Base-by-base conservation (phyloP, 257 asterid species). In the Scutellaria baicalensis region DNA sequence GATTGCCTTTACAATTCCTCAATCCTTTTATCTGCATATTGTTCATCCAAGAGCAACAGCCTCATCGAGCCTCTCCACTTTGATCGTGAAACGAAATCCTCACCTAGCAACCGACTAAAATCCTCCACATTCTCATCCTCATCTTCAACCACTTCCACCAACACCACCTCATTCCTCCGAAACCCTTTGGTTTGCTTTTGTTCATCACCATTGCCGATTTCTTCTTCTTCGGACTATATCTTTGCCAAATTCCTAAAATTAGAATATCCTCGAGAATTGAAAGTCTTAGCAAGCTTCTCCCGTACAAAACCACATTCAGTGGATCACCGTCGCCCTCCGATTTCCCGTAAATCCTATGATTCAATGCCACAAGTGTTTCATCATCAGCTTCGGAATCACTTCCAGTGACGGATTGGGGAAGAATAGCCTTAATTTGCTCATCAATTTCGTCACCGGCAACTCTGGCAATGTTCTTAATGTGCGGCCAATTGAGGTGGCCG, bases 401-500 rank as follows among this genome's bases (percentile, higher is more conserved):
- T 17, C 75, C 79, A 12, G 2, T 52, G 8, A 43, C 52, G 12
- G 79, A 65, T 44, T 27, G 57, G 20, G 86, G 84, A 49, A 87
- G 36, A 10, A 91, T 52, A 4, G 77, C 38, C 39, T 77, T 84
- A 10, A 87, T 11, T 42, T 83, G 72, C 4, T 79, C 84, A 12
- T 91, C 96, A n/a, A 93, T 74, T 50, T 93, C 99, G 49, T 93
- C 99, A 31, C 94, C 96, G 35, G 92, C 72, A 47, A 87, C 96
- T 72, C 97, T 91, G 58, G 96, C 93, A 39, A 91, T 85, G 83
- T 93, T 93, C 64, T 80, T 85, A 52, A 93, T 69, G 8, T 97
- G 95, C 13, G 99, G 97, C 99, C 99, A 91, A 75, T 91, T 93
- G 50, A 93, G 92, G 84, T 93, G 97, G 47, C 97, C 99, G 0